Evolutionary conservation across 805 yeast species (phyloP).

Genomic region (Saccharomycopsis sp.): DNA sequence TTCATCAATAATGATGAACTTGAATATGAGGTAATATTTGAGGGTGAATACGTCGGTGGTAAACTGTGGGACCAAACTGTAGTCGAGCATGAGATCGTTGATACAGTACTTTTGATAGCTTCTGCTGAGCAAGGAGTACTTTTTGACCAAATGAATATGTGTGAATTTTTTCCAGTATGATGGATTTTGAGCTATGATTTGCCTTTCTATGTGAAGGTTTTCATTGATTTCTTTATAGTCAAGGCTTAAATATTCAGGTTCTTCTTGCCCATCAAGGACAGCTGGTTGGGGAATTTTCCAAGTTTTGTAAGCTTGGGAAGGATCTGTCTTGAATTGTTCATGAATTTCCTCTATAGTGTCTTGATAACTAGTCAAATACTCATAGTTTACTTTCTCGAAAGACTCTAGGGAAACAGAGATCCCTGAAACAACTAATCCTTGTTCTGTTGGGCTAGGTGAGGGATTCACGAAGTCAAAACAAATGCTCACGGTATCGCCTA

Average conservation of each 20-base stretch:
- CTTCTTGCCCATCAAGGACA: background rate
- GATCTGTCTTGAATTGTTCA: constrained; percentile 11
- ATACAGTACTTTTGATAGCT: constrained; percentile 12
- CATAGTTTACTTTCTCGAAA: constrained; percentile 30
- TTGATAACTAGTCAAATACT: constrained; percentile 23
- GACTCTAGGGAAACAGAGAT: constrained; percentile 29
- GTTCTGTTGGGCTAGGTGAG: constrained; percentile 7
- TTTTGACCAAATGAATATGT: constrained; percentile 10
- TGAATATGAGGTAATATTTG: constrained; percentile 31
- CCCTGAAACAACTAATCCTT: constrained; percentile 31
- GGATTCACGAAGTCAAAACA: constrained; percentile 29
- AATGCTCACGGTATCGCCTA: constrained; percentile 39
- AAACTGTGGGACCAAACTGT: constrained; percentile 30
- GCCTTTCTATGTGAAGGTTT: constrained; percentile 11
- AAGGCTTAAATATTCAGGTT: constrained; percentile 1
- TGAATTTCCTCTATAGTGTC: constrained; percentile 6
- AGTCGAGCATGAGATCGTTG: constrained; percentile 13
- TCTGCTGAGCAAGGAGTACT: constrained; percentile 12
- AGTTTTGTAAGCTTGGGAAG: constrained; percentile 11
- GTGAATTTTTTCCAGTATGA: constrained; percentile 18
- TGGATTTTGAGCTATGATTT: constrained; percentile 12
- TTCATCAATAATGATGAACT: constrained; percentile 30
- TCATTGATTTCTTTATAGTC: constrained; percentile 14
- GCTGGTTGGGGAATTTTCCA: constrained; percentile 16
- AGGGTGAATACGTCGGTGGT: constrained; percentile 32